These are phyloP conservation scores for Alternaria sp. DNA, from an alignment of 2,329 filamentous ascomycete species.

Conservation along the genomic window DNA sequence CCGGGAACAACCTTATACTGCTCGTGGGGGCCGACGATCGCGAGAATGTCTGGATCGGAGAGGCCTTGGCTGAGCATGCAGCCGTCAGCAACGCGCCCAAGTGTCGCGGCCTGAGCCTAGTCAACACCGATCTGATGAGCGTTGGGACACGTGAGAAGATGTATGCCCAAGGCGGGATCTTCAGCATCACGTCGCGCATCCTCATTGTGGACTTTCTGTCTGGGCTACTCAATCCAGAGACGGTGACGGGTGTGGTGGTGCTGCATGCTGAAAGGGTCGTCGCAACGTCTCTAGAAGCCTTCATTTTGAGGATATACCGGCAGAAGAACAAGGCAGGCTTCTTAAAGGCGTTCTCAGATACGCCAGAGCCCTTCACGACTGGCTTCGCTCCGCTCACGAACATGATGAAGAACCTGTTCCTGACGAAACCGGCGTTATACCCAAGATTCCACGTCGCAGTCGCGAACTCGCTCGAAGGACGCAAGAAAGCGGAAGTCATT, in stretches of 20 bases:
- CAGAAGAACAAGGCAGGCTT: conserved; percentile 95
- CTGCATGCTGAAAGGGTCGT: conserved; percentile 87
- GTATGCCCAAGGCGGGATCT: conserved; percentile 87
- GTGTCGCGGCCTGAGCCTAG: conserved; percentile 83
- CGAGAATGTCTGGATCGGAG: conserved; percentile 96
- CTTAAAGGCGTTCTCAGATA: conserved; percentile 94
- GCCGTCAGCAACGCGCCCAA: conserved; percentile 83
- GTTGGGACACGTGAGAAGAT: conserved; percentile 88
- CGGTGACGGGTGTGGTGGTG: conserved; percentile 84
- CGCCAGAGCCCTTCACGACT: conserved; percentile 85
- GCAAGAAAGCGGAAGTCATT: conserved; percentile 93
- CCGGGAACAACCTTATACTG: conserved; percentile 89
- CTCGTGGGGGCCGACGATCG: conserved; percentile 88
- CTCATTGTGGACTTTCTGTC: conserved; percentile 92
- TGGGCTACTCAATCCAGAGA: conserved; percentile 79
- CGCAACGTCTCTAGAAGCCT: conserved; percentile 89
- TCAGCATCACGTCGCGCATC: conserved; percentile 95
- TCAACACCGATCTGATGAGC: conserved; percentile 93
- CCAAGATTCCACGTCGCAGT: conserved; percentile 93
- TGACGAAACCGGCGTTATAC: conserved; percentile 88
- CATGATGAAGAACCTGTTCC: conserved; percentile 91
- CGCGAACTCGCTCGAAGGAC: conserved; percentile 86
- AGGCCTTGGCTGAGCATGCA: conserved; percentile 93
- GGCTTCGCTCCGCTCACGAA: conserved; percentile 87
- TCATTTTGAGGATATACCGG: conserved; percentile 90